phyloP scores from a whole-genome alignment of 2,329 filamentous ascomycete species.

The Monosporascus ibericus region DNA sequence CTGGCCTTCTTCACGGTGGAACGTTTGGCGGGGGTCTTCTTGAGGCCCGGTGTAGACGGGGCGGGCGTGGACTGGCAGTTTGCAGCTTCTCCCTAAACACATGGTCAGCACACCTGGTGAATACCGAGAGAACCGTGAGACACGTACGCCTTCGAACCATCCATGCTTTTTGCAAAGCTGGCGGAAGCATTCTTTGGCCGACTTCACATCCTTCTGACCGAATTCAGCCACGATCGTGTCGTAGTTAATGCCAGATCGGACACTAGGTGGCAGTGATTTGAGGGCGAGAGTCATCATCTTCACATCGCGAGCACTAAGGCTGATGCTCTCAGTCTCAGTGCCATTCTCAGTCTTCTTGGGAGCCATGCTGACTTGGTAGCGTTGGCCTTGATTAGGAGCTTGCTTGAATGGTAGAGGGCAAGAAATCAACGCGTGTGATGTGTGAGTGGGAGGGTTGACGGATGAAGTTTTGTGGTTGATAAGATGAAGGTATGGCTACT shows the following conservation, averaged over 20 bases:
- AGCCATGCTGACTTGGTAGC: background rate
- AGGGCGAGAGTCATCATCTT: conserved; percentile 37
- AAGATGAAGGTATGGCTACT: background rate
- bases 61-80: background rate
- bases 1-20: conserved; percentile 5
- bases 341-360: conserved; percentile 4
- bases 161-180: conserved; percentile 3
- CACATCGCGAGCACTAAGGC: conserved; percentile 37
- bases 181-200: background rate
- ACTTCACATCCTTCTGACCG: background rate
- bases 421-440: background rate
- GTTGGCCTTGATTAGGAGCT: background rate
- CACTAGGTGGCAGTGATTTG: conserved; percentile 41
- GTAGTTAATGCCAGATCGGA: conserved; percentile 37
- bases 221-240: conserved; percentile 13
- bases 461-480: background rate
- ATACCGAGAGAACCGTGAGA: background rate
- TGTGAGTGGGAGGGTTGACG: background rate
- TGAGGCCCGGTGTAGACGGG: background rate
- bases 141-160: background rate
- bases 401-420: background rate
- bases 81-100: background rate
- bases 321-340: background rate
- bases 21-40: conserved; percentile 4
- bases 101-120: background rate